These are phyloP conservation scores for Diaporthe aspalathi DNA, from an alignment of 2,329 filamentous ascomycete species.

Conservation along the genomic window DNA sequence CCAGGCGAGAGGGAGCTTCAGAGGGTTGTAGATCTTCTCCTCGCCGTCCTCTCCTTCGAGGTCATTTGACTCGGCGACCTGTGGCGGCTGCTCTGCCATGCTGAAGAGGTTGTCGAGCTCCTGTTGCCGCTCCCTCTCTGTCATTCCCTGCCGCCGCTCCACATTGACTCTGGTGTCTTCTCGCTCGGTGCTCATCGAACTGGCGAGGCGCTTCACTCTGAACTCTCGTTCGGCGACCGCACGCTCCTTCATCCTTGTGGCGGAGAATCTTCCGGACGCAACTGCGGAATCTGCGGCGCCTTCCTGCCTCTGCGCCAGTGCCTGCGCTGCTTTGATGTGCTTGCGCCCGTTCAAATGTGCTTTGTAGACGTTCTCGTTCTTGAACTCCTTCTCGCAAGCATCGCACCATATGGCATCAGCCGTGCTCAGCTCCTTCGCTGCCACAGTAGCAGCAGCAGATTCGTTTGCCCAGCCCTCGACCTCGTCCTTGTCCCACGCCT, in stretches of 20 bases:
- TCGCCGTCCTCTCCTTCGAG: constrained; percentile 81
- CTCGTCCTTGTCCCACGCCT: constrained; percentile 82
- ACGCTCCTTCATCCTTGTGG: constrained; percentile 74
- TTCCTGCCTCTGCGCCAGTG: constrained; percentile 63
- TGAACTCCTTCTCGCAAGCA: constrained; percentile 94
- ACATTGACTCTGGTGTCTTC: constrained; percentile 93
- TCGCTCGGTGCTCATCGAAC: constrained; percentile 86
- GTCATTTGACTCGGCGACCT: constrained; percentile 65
- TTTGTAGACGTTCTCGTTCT: constrained; percentile 94
- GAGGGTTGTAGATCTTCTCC: constrained; percentile 94
- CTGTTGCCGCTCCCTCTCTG: constrained; percentile 92
- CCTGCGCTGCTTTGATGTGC: constrained; percentile 85
- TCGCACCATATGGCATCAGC: constrained; percentile 85
- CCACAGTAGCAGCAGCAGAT: constrained; percentile 50
- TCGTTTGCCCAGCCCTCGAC: constrained; percentile 82
- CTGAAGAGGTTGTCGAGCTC: constrained; percentile 88
- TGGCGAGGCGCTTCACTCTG: constrained; percentile 81
- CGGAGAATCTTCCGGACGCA: constrained; percentile 38
- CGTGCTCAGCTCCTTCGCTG: constrained; percentile 50
- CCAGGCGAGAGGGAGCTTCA: constrained; percentile 96
- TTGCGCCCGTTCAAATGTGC: constrained; percentile 91
- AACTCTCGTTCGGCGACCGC: constrained; percentile 91
- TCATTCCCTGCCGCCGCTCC: constrained; percentile 97
- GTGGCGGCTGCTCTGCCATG: constrained; percentile 59
- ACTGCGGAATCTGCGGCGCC: constrained; percentile 47